Evolutionary conservation across 345 rosid species (phyloP).

Genomic region (Eutrema yunnanense): DNA sequence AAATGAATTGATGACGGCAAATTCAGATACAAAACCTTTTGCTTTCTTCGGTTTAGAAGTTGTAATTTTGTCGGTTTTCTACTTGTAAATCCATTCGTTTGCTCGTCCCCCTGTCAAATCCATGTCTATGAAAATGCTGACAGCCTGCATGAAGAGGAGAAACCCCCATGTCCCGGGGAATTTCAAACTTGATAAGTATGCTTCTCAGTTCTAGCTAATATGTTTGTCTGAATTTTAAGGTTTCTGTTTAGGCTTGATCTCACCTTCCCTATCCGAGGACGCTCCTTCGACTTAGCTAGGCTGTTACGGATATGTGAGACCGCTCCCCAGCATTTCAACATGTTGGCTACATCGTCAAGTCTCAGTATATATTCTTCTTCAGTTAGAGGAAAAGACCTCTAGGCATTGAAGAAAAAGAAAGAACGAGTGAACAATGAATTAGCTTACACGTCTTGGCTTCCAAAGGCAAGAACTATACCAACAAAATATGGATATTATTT

Average conservation of each 20-base stretch:
- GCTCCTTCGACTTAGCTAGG: constrained; percentile 77
- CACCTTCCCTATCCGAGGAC: constrained; percentile 91
- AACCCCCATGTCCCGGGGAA: neutral
- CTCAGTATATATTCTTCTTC: constrained; percentile 92
- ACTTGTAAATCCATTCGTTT: constrained; percentile 96
- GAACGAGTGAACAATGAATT: neutral
- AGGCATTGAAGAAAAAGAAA: constrained; percentile 12
- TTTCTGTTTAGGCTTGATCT: constrained; percentile 7
- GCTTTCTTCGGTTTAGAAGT: neutral
- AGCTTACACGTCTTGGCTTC: constrained; percentile 12
- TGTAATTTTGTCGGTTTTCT: constrained; percentile 15
- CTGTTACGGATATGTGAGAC: constrained; percentile 87
- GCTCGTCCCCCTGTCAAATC: constrained; percentile 89
- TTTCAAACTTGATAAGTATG: neutral
- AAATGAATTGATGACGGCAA: neutral
- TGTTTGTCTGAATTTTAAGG: neutral
- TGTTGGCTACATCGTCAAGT: constrained; percentile 91
- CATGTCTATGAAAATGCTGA: constrained; percentile 96
- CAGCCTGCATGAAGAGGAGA: constrained; percentile 59
- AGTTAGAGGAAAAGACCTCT: constrained; percentile 92
- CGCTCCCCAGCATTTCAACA: constrained; percentile 94
- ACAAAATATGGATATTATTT: neutral
- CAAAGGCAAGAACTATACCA: neutral
- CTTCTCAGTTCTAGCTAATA: no score
- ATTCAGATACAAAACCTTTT: neutral